A percentile compares a stretch with the other conserved stretches of the same genome.
Evolutionary conservation across 345 rosid species (phyloP).

Genomic region (Salix arbutifolia): DNA sequence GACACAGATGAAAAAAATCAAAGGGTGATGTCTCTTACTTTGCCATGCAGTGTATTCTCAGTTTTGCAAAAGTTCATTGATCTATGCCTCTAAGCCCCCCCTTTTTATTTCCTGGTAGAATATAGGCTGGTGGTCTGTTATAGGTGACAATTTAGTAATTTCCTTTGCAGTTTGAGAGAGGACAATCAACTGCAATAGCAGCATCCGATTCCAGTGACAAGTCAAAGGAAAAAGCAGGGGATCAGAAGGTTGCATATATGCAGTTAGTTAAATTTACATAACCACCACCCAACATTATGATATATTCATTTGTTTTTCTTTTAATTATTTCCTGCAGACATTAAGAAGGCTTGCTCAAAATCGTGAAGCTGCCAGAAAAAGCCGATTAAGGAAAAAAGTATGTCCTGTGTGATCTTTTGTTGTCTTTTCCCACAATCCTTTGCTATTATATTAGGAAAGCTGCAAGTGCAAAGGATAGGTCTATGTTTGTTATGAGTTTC

Average conservation of each 20-base stretch:
- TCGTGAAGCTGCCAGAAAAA: conserved; percentile 98
- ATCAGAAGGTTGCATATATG: conserved; percentile 64
- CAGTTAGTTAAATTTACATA: neutral
- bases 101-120: neutral
- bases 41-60: neutral
- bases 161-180: conserved; percentile 64
- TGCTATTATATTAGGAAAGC: neutral
- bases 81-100: neutral
- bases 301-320: neutral
- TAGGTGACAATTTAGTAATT: conserved; percentile 11
- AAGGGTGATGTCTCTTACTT: conserved; percentile 44
- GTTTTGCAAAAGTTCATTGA: neutral
- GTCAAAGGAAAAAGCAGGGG: conserved; percentile 72
- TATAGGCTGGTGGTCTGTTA: conserved; percentile 8
- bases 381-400: conserved; percentile 90
- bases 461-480: neutral
- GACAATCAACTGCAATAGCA: conserved; percentile 35
- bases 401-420: conserved; percentile 10
- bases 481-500: neutral
- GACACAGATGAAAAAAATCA: conserved; percentile 81
- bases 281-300: neutral
- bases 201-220: conserved; percentile 87
- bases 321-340: conserved; percentile 43
- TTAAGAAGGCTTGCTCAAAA: conserved; percentile 96
- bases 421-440: neutral